Percentiles rank a stretch among this genome's conserved stretches.
These are phyloP conservation scores for Epichloe bromicola DNA, from an alignment of 2,329 filamentous ascomycete species.

Conservation along the genomic window DNA sequence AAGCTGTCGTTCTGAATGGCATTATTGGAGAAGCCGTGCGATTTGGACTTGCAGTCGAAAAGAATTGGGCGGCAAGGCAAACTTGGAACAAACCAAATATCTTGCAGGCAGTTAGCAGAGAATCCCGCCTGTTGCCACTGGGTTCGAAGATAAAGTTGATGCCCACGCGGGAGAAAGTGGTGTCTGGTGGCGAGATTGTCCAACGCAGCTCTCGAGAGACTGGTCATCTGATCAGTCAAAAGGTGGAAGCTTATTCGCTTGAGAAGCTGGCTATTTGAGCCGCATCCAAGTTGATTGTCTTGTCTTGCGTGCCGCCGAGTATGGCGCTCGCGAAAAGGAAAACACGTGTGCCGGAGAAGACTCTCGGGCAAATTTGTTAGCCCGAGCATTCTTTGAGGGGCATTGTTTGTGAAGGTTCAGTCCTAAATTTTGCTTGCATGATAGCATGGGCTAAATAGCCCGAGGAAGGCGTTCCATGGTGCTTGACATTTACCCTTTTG, in stretches of 20 bases:
- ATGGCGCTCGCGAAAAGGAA: not conserved
- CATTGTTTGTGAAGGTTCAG: too few relatives aligned
- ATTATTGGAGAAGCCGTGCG: conserved; percentile 53
- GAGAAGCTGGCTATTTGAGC: conserved; percentile 59
- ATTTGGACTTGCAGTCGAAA: conserved; percentile 35
- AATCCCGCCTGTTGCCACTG: conserved; percentile 50
- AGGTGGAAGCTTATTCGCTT: conserved; percentile 70
- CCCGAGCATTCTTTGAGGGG: too few relatives aligned
- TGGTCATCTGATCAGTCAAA: conserved; percentile 64
- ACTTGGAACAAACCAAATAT: conserved; percentile 30
- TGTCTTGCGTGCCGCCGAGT: not conserved
- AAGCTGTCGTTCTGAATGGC: conserved; percentile 51
- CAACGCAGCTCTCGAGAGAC: conserved; percentile 59
- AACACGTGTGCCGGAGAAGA: not conserved
- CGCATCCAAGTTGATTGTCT: not conserved
- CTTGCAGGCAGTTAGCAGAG: conserved; percentile 27
- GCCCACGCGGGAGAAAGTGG: conserved; percentile 43
- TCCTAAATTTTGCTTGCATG: not conserved
- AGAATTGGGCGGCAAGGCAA: conserved; percentile 16
- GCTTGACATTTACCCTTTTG: not conserved
- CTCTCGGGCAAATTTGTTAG: not conserved
- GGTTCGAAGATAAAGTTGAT: conserved; percentile 50
- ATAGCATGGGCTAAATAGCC: not conserved
- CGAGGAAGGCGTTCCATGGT: not conserved
- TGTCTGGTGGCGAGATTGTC: conserved; percentile 56